These are phyloP conservation scores for Rhizopus delemar DNA, from an alignment of 371 early-diverging fungal species.

Conservation along the genomic window DNA sequence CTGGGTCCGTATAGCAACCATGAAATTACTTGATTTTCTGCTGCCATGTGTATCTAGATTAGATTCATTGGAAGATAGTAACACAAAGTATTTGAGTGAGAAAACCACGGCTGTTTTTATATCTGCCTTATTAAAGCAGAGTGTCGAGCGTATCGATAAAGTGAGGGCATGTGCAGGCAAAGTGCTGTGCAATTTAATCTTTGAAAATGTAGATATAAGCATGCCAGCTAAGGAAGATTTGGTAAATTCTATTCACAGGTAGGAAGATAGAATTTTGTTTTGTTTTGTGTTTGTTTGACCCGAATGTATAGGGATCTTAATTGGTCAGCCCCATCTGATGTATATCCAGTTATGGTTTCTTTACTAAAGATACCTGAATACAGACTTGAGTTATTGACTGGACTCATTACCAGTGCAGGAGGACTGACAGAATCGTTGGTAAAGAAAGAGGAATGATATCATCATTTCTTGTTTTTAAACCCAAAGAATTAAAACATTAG, in stretches of 20 bases:
- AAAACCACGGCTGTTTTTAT: constrained; percentile 35
- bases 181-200: constrained; percentile 48
- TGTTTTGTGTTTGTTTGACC: constrained; percentile 2
- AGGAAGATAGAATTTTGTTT: constrained; percentile 11
- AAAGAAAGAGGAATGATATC: constrained; percentile 8
- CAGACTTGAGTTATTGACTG: constrained; percentile 62
- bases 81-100: constrained; percentile 27
- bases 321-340: constrained; percentile 68
- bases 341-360: constrained; percentile 66
- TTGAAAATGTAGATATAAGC: constrained; percentile 18
- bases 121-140: constrained; percentile 63
- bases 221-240: constrained; percentile 33
- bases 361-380: constrained; percentile 58
- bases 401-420: constrained; percentile 76
- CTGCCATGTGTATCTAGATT: constrained; percentile 45
- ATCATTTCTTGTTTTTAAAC: background rate
- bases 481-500: constrained; percentile 25
- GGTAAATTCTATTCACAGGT: constrained; percentile 27
- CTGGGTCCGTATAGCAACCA: constrained; percentile 81
- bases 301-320: constrained; percentile 39
- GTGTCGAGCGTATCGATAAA: constrained; percentile 82
- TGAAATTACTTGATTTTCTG: constrained; percentile 59
- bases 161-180: constrained; percentile 69
- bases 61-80: constrained; percentile 25
- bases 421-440: constrained; percentile 82